phyloP scores from a whole-genome alignment of 2,329 filamentous ascomycete genomes.

The Cladosporium cucumerinum region DNA sequence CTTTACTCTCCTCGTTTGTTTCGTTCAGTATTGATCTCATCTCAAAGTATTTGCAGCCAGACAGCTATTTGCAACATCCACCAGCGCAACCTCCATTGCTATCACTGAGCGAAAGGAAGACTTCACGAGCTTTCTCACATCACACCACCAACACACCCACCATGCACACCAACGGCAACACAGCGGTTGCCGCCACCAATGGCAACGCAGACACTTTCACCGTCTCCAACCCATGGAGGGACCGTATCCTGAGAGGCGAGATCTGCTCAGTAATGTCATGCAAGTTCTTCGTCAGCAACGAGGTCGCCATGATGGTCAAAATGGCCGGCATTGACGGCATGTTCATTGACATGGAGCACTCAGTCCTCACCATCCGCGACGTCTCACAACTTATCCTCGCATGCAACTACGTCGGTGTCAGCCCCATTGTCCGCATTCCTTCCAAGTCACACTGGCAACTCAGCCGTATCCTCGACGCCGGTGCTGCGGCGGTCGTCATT shows the following conservation, averaged over 20 bases:
- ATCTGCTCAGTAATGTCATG: conserved; percentile 13
- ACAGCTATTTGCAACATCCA: not conserved
- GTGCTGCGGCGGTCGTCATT: conserved; percentile 42
- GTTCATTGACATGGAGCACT: conserved; percentile 48
- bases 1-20: not conserved
- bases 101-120: not conserved
- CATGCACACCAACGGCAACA: not conserved
- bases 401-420: conserved; percentile 39
- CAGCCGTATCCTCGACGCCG: conserved; percentile 40
- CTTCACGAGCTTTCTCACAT: not conserved
- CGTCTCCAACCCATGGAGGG: conserved; percentile 8
- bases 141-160: not conserved
- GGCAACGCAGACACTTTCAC: conserved; percentile 13
- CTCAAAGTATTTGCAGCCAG: not conserved
- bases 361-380: conserved; percentile 37
- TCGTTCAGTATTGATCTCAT: not conserved
- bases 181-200: not conserved
- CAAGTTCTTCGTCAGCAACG: conserved; percentile 37
- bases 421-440: conserved; percentile 43
- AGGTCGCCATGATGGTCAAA: conserved; percentile 40
- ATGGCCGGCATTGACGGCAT: conserved; percentile 43
- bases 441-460: conserved; percentile 41
- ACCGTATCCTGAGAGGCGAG: conserved; percentile 1
- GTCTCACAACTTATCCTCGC: conserved; percentile 41
- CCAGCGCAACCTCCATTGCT: not conserved